Evolutionary conservation across 257 asterid species (phyloP).

Genomic region (Ligustrum vulgare): DNA sequence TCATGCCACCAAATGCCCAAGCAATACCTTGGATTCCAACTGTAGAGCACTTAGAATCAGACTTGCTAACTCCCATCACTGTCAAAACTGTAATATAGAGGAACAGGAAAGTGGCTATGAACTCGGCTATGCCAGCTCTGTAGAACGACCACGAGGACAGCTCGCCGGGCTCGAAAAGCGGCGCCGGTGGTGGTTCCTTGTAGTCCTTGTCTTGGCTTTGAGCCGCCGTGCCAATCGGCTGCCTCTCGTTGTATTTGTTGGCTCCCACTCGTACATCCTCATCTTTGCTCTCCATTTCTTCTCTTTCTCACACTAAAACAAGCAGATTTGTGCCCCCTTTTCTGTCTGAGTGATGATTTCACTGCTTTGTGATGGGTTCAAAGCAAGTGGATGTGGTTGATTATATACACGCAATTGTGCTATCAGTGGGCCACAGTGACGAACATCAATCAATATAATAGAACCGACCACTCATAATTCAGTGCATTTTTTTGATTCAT

Average conservation of each 20-base stretch:
- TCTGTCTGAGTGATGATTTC: background rate
- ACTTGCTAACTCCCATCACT: slow-evolving; percentile 55
- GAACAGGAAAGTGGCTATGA: slow-evolving; percentile 59
- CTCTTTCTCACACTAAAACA: background rate
- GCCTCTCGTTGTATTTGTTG: slow-evolving; percentile 54
- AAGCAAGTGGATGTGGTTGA: slow-evolving; percentile 8
- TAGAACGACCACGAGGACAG: slow-evolving; percentile 60
- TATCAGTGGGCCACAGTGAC: slow-evolving; percentile 24
- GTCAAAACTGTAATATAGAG: slow-evolving; percentile 50
- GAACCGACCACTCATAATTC: slow-evolving; percentile 50
- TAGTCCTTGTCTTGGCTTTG: slow-evolving; percentile 67
- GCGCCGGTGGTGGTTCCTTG: slow-evolving; percentile 71
- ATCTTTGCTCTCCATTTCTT: slow-evolving; percentile 53
- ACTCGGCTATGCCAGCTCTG: slow-evolving; percentile 67
- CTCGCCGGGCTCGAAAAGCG: slow-evolving; percentile 62
- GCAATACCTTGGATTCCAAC: slow-evolving; percentile 76
- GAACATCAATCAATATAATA: slow-evolving; percentile 36
- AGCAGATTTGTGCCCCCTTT: background rate
- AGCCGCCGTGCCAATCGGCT: slow-evolving; percentile 66
- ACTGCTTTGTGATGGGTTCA: slow-evolving; percentile 18
- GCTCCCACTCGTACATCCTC: slow-evolving; percentile 66
- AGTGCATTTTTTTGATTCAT: slow-evolving; percentile 3
- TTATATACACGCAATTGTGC: slow-evolving; percentile 25
- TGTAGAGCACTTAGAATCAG: slow-evolving; percentile 43
- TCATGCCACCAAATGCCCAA: slow-evolving; percentile 79